Evolutionary conservation across 2,329 filamentous ascomycete genomes (phyloP).

Genomic region (Alternaria burnsii): DNA sequence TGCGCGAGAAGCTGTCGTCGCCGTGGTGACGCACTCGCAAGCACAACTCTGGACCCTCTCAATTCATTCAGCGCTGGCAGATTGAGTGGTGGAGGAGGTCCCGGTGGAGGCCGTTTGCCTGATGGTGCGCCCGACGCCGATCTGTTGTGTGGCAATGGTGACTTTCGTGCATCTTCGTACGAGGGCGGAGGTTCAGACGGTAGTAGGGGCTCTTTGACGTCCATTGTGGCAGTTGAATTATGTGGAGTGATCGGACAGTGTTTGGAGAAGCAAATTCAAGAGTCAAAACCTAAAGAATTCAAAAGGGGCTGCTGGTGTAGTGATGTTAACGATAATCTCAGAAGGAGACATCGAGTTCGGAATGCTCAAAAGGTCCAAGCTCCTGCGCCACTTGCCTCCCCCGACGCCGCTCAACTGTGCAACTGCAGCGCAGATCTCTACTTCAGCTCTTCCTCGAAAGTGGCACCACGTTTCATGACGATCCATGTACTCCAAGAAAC

Average conservation of each 20-base stretch:
- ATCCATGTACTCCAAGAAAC: background rate
- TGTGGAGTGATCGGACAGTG: background rate
- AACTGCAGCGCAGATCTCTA: background rate
- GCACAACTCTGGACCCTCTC: constrained; percentile 80
- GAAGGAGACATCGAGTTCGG: background rate
- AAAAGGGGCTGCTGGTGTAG: background rate
- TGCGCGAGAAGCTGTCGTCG: constrained; percentile 81
- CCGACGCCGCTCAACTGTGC: background rate
- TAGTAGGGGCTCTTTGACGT: constrained; percentile 25
- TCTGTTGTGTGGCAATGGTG: constrained; percentile 27
- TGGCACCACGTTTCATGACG: background rate
- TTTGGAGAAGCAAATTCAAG: background rate
- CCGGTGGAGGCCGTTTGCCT: constrained; percentile 27
- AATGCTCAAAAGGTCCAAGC: constrained; percentile 6
- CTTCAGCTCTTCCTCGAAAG: background rate
- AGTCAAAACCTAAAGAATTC: background rate
- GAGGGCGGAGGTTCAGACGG: constrained; percentile 55
- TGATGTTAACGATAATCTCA: background rate
- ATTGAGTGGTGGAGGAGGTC: constrained; percentile 72
- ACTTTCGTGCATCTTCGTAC: constrained; percentile 51
- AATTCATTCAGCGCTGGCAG: constrained; percentile 82
- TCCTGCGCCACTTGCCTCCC: background rate
- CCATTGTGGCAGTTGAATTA: background rate
- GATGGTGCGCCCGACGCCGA: constrained; percentile 25
- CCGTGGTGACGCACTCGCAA: constrained; percentile 89